Evolutionary conservation across 2,329 filamentous ascomycete genomes (phyloP).

Genomic region (Bipolaris gigantea): DNA sequence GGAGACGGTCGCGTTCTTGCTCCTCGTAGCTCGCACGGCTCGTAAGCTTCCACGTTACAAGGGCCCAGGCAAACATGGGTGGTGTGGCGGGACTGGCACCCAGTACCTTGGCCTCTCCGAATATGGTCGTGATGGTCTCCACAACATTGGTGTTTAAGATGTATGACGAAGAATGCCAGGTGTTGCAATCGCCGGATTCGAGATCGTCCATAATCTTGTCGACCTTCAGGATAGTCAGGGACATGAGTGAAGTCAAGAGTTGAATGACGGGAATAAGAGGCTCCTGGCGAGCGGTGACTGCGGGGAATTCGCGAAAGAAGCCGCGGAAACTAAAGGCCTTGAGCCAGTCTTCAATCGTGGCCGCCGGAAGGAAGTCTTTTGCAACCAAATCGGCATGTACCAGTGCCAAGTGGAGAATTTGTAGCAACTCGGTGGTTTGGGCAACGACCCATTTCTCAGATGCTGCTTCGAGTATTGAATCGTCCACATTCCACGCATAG

Average conservation of each 20-base stretch:
- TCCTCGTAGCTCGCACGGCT: constrained; percentile 26
- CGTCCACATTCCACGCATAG: constrained; percentile 52
- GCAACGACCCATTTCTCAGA: constrained; percentile 66
- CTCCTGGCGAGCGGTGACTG: constrained; percentile 41
- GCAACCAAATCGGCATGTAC: constrained; percentile 63
- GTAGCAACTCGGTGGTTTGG: constrained; percentile 69
- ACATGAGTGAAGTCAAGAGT: constrained; percentile 69
- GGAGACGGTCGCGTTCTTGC: constrained; percentile 31
- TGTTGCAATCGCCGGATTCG: constrained; percentile 27
- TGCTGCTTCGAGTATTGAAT: constrained; percentile 57
- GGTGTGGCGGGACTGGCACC: constrained; percentile 68
- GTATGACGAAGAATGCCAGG: constrained; percentile 57
- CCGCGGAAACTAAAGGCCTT: constrained; percentile 26
- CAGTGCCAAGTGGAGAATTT: constrained; percentile 73
- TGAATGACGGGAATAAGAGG: constrained; percentile 65
- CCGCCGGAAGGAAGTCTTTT: constrained; percentile 34
- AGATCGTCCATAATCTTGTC: constrained; percentile 59
- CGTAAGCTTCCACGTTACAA: constrained; percentile 55
- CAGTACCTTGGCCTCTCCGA: constrained; percentile 59
- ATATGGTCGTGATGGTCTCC: constrained; percentile 71
- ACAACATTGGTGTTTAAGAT: constrained; percentile 70
- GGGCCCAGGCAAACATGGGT: constrained; percentile 77
- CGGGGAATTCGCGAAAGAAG: constrained; percentile 69
- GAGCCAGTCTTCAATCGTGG: constrained; percentile 42
- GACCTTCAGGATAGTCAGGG: constrained; percentile 71